Evolutionary conservation across 352 stramenopile species (phyloP).

Genomic region (Phytophthora multivora): DNA sequence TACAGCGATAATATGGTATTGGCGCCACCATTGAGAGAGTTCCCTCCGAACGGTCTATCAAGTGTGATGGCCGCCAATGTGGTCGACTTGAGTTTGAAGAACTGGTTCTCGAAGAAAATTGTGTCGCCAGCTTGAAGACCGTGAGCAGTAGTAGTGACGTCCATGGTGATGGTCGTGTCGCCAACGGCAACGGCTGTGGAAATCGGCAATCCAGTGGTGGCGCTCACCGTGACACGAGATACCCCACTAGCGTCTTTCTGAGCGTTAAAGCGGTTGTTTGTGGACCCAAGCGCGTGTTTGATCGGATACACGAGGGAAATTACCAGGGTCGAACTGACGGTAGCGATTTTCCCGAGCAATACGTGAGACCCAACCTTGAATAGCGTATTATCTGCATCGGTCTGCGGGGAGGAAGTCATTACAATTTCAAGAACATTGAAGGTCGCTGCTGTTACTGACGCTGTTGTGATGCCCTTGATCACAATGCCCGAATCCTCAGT

Average conservation of each 20-base stretch:
- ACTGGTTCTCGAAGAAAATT: conserved; percentile 69
- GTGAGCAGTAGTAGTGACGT: too few species aligned
- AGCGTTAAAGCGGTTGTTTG: conserved; percentile 28
- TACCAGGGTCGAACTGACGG: too few species aligned
- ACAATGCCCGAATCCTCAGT: conserved; percentile 11
- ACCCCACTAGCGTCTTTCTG: not conserved
- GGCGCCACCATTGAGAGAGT: conserved; percentile 15
- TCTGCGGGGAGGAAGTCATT: too few species aligned
- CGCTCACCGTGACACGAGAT: too few species aligned
- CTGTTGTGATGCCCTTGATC: too few species aligned
- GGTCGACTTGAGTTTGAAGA: conserved; percentile 42
- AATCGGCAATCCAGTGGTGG: not conserved
- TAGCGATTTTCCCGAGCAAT: conserved; percentile 13
- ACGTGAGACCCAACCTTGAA: conserved; percentile 28
- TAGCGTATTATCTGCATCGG: too few species aligned
- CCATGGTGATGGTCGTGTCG: conserved; percentile 4
- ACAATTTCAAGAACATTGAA: too few species aligned
- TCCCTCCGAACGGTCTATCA: conserved; percentile 58
- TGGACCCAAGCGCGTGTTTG: not conserved
- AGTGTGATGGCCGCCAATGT: conserved; percentile 16
- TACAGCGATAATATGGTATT: conserved; percentile 23
- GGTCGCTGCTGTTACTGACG: too few species aligned
- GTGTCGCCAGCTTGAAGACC: conserved; percentile 36
- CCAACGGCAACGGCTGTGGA: conserved; percentile 4
- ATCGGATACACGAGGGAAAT: too few species aligned